phyloP scores from a whole-genome alignment of 225 moss, liverwort and hornwort species.

The Bryum argenteum region DNA sequence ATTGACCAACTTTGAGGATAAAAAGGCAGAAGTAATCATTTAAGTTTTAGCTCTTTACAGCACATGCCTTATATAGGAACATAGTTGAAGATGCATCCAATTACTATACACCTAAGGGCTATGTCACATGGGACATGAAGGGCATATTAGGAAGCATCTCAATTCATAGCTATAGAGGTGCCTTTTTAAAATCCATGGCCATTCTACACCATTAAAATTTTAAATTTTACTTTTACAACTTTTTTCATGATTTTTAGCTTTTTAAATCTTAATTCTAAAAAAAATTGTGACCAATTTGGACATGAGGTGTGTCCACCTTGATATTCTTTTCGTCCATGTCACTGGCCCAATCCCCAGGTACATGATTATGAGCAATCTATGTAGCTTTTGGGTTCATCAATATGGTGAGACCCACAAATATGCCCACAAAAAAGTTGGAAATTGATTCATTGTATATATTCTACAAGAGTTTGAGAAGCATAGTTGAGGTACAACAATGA shows the following conservation, averaged over 20 bases:
- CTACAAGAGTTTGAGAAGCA: too few relatives aligned
- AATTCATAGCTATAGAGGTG: background rate
- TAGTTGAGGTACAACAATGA: too few relatives aligned
- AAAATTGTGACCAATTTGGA: background rate
- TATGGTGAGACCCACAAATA: too few relatives aligned
- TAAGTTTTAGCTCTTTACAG: conserved; percentile 19
- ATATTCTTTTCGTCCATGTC: background rate
- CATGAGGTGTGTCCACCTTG: background rate
- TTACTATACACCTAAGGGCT: background rate
- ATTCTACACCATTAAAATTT: too few relatives aligned
- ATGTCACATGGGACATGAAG: background rate
- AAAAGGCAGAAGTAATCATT: conserved; percentile 21
- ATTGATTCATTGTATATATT: too few relatives aligned
- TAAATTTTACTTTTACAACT: too few relatives aligned
- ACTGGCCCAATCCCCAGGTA: background rate
- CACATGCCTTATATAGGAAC: background rate
- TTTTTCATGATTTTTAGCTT: too few relatives aligned
- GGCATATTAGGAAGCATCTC: background rate
- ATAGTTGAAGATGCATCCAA: conserved; percentile 10
- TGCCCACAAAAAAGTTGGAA: too few relatives aligned
- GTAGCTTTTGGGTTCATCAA: too few relatives aligned
- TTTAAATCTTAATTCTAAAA: too few relatives aligned
- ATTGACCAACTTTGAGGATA: conserved; percentile 9
- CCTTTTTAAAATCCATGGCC: background rate
- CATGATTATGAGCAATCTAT: background rate